phyloP scores from a whole-genome alignment of 345 rosid genomes.

The Eutrema yunnanense region DNA sequence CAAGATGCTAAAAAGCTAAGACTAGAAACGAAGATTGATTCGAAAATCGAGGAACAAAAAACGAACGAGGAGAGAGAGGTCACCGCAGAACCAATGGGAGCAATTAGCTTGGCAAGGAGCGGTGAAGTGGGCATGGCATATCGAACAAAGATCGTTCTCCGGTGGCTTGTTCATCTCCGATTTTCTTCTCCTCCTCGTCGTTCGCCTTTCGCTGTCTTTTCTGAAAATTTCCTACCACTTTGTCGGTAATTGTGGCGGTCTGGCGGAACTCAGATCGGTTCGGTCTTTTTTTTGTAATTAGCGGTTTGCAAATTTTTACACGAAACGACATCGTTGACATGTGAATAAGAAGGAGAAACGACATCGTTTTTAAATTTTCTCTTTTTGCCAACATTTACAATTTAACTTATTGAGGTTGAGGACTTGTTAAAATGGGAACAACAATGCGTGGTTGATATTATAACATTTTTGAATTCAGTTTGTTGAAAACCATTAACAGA shows the following conservation, averaged over 20 bases:
- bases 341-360: too few species aligned
- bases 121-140: constrained; percentile 66
- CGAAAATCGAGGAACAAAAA: background rate
- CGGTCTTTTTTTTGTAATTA: background rate
- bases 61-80: background rate
- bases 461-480: background rate
- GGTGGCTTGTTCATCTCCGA: constrained; percentile 57
- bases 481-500: background rate
- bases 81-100: constrained; percentile 98
- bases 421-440: background rate
- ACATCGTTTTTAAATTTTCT: too few species aligned
- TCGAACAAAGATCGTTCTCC: constrained; percentile 61
- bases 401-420: background rate
- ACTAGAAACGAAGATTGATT: background rate
- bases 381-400: too few species aligned
- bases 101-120: constrained; percentile 90
- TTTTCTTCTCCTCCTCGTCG: background rate
- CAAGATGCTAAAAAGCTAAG: background rate
- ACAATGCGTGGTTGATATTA: background rate
- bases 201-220: background rate
- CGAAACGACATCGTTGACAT: background rate
- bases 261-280: constrained; percentile 8
- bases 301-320: background rate
- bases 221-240: too few species aligned
- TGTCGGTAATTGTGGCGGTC: constrained; percentile 18